phyloP scores from a whole-genome alignment of 176 grass and related monocot genomes.

The Zea mays region Zm-B73-REFERENCE-NAM-5.0 NC_050101.1:14654001-14654500 shows the following conservation, averaged over 20 bases:
- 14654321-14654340: constrained; percentile 22
- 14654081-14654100: background rate
- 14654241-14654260: background rate
- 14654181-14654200: background rate
- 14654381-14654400: background rate
- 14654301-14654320: constrained; percentile 39
- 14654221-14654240: constrained; percentile 17
- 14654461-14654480: background rate
- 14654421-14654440: background rate
- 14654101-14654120: constrained; percentile 24
- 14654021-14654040: background rate
- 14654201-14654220: constrained; percentile 28
- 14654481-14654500: background rate
- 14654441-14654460: background rate
- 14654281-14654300: constrained; percentile 37
- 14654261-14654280: constrained; percentile 37
- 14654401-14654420: background rate
- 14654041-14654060: background rate
- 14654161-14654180: constrained; percentile 3
- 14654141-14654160: constrained; percentile 9
- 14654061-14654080: background rate
- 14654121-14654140: background rate
- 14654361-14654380: background rate
- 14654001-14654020: background rate
- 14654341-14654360: background rate